Percentiles rank a stretch among this genome's conserved stretches.
phyloP scores from a whole-genome alignment of 805 yeast species.

The Schwanniomyces vanrijiae region DNA sequence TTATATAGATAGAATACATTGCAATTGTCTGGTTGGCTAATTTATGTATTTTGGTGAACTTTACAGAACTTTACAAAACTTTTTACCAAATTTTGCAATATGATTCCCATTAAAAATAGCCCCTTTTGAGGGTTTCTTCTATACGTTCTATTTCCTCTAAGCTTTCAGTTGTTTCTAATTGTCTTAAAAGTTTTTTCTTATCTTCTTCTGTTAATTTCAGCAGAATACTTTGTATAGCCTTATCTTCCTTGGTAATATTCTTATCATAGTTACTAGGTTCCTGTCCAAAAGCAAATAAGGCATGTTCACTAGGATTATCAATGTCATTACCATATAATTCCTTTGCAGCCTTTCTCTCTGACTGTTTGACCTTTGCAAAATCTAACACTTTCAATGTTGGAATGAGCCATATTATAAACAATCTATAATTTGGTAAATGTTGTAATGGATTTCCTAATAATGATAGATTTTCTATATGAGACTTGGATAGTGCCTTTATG shows the following conservation, averaged over 20 bases:
- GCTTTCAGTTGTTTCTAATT: conserved; percentile 62
- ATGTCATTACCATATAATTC: conserved; percentile 38
- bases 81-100: neutral
- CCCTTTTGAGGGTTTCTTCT: conserved; percentile 47
- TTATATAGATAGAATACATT: neutral
- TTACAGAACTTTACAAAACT: neutral
- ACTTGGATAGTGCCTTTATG: conserved; percentile 35
- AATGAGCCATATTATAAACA: conserved; percentile 55
- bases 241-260: conserved; percentile 20
- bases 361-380: conserved; percentile 56
- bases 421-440: conserved; percentile 52
- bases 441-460: conserved; percentile 62
- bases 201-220: conserved; percentile 56
- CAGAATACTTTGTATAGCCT: conserved; percentile 34
- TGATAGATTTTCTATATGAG: conserved; percentile 40
- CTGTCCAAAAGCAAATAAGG: conserved; percentile 5
- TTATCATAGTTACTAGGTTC: neutral
- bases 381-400: conserved; percentile 70
- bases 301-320: conserved; percentile 19
- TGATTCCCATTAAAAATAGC: neutral
- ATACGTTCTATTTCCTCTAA: conserved; percentile 74
- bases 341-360: conserved; percentile 49
- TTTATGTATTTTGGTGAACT: neutral
- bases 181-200: conserved; percentile 46
- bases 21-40: neutral